A percentile compares a stretch with the other conserved stretches of the same genome.
These are phyloP conservation scores for Taxillus chinensis DNA, from an alignment of 164 flowering plant species.

Conservation along the genomic window DNA sequence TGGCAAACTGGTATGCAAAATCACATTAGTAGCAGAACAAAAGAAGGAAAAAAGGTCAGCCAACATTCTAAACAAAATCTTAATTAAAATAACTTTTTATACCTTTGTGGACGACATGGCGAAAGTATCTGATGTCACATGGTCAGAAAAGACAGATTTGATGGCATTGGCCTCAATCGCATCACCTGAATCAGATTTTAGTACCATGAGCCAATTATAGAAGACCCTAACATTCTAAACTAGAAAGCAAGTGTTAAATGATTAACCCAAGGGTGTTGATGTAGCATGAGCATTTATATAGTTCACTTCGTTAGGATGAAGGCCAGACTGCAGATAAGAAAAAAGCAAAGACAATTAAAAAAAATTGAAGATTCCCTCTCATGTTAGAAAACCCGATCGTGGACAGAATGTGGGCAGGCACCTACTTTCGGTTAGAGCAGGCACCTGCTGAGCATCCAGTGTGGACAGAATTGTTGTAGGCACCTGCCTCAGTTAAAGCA, in stretches of 20 bases:
- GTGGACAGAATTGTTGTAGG: no score
- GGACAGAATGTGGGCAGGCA: no score
- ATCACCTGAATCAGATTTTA: conserved; percentile 51
- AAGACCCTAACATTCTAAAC: no score
- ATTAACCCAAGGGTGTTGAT: conserved; percentile 79
- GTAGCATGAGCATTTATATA: conserved; percentile 97
- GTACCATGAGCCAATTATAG: no score
- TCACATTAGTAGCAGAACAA: neutral
- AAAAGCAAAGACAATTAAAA: neutral
- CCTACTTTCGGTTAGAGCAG: no score
- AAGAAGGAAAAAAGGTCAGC: neutral
- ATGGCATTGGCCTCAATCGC: conserved; percentile 80
- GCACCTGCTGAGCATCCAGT: no score
- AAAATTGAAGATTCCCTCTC: no score
- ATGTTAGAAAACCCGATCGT: no score
- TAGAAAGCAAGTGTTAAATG: neutral
- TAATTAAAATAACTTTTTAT: conserved; percentile 5
- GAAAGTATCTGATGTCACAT: conserved; percentile 68
- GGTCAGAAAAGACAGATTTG: conserved; percentile 55
- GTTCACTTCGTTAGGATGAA: conserved; percentile 65
- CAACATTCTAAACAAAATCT: neutral
- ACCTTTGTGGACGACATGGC: conserved; percentile 96
- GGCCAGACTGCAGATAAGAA: conserved; percentile 61
- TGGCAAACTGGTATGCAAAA: neutral
- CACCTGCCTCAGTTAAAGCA: no score